phyloP scores from a whole-genome alignment of 129 eudicot species.

The Saposhnikovia divaricata region DNA sequence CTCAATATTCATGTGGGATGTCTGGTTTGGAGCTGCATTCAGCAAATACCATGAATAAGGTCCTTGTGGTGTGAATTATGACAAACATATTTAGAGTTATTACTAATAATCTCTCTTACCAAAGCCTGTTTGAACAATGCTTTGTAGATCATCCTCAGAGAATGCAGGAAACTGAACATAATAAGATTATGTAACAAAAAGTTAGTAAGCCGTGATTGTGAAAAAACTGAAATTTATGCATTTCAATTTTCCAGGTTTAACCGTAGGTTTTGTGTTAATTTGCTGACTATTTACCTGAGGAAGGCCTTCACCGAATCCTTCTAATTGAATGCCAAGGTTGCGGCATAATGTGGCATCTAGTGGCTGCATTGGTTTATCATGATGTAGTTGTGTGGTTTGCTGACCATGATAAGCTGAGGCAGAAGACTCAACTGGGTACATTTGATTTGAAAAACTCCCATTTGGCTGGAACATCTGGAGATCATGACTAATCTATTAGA shows the following conservation, averaged over 20 bases:
- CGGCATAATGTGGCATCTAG: slow-evolving; percentile 24
- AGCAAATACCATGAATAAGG: background rate
- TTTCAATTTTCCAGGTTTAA: too few species aligned
- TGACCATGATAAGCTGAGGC: slow-evolving; percentile 45
- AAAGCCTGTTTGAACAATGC: slow-evolving; percentile 80
- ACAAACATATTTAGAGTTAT: background rate
- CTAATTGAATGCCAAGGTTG: slow-evolving; percentile 31
- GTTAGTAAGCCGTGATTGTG: background rate
- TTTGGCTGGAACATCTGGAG: slow-evolving; percentile 47
- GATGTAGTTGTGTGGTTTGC: slow-evolving; percentile 35
- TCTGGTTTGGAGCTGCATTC: slow-evolving; percentile 41
- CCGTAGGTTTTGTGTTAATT: background rate
- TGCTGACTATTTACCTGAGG: slow-evolving; percentile 38
- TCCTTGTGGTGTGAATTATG: background rate
- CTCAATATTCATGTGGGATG: slow-evolving; percentile 64
- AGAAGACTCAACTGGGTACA: slow-evolving; percentile 56
- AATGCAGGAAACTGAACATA: slow-evolving; percentile 44
- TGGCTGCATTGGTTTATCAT: slow-evolving; percentile 40
- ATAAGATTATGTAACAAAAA: background rate
- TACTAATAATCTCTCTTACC: slow-evolving; percentile 19
- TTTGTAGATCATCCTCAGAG: slow-evolving; percentile 75
- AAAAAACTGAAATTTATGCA: background rate
- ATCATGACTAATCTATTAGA: slow-evolving; percentile 15
- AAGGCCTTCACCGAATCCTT: slow-evolving; percentile 48
- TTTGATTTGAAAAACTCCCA: slow-evolving; percentile 37